These are phyloP conservation scores for Xerophyta viscosa DNA, from an alignment of 106 monocot genomes.

Conservation along the genomic window DNA sequence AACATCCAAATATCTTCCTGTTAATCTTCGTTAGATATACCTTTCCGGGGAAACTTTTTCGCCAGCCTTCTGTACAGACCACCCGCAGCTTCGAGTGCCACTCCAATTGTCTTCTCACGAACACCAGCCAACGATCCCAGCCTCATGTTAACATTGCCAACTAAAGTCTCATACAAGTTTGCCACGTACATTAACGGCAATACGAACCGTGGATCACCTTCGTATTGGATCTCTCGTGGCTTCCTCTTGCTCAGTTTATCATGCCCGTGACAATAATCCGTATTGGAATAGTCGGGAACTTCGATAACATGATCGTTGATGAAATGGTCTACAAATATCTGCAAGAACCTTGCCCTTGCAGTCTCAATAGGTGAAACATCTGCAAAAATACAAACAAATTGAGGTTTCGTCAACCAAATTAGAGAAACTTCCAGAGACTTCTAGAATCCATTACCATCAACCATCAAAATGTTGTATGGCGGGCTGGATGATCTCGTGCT, in stretches of 20 bases:
- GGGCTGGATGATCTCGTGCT: conserved; percentile 45
- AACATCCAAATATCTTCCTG: background rate
- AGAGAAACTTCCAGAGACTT: too few species aligned
- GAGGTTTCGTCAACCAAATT: too few species aligned
- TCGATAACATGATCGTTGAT: conserved; percentile 64
- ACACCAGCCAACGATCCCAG: conserved; percentile 62
- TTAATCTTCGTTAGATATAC: conserved; percentile 28
- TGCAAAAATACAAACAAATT: conserved; percentile 8
- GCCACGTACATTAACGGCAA: conserved; percentile 98
- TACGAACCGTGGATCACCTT: conserved; percentile 79
- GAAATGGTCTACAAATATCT: conserved; percentile 77
- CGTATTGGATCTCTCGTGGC: conserved; percentile 52
- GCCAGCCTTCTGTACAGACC: conserved; percentile 82
- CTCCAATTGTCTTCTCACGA: conserved; percentile 88
- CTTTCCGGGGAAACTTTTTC: conserved; percentile 80
- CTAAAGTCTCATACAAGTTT: conserved; percentile 91
- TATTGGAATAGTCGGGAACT: conserved; percentile 26
- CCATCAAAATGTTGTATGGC: conserved; percentile 36
- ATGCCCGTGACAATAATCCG: conserved; percentile 37
- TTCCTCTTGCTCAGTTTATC: conserved; percentile 70
- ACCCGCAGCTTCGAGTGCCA: conserved; percentile 94
- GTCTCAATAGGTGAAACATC: conserved; percentile 84
- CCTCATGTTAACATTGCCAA: conserved; percentile 67
- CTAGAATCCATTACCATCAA: conserved; percentile 29
- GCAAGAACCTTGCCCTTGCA: conserved; percentile 73